Evolutionary conservation across 768 basidiomycete genomes (phyloP).

Genomic region (Mycena sanguinolenta): DNA sequence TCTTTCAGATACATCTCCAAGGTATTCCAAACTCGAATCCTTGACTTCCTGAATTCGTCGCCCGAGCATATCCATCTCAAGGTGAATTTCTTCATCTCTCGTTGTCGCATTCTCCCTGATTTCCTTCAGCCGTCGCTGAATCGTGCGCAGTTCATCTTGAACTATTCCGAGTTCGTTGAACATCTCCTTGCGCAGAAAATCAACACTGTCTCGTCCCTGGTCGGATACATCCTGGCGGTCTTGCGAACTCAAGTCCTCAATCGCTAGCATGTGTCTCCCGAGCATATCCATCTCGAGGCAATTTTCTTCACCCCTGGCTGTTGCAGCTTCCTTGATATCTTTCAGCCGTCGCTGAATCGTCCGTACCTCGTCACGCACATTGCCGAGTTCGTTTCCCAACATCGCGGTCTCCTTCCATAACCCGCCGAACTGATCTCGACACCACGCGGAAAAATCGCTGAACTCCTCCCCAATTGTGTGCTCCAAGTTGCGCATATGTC

Average conservation of each 20-base stretch:
- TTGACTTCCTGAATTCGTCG: not conserved
- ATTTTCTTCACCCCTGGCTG: not conserved
- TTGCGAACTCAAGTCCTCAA: not conserved
- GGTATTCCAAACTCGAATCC: not conserved
- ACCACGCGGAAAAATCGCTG: not conserved
- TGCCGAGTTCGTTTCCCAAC: slow-evolving; percentile 3
- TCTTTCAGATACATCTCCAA: not conserved
- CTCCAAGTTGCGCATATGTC: not conserved
- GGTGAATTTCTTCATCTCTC: not conserved
- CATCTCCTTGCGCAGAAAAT: slow-evolving; percentile 1
- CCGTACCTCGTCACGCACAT: not conserved
- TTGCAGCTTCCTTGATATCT: not conserved
- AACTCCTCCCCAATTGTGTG: not conserved
- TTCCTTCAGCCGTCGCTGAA: not conserved
- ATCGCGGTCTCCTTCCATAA: slow-evolving; percentile 3
- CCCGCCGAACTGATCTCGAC: not conserved
- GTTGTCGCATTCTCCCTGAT: not conserved
- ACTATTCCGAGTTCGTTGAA: not conserved
- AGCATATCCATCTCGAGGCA: slow-evolving; percentile 3
- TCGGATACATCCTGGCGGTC: not conserved
- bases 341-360: slow-evolving; percentile 1
- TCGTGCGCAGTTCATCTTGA: not conserved
- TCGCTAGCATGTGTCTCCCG: not conserved
- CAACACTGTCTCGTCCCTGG: not conserved
- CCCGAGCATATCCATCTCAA: slow-evolving; percentile 1